These are phyloP conservation scores for Mycosarcoma maydis DNA, from an alignment of 1,284 basidiomycete genomes.

Conservation along the genomic window DNA sequence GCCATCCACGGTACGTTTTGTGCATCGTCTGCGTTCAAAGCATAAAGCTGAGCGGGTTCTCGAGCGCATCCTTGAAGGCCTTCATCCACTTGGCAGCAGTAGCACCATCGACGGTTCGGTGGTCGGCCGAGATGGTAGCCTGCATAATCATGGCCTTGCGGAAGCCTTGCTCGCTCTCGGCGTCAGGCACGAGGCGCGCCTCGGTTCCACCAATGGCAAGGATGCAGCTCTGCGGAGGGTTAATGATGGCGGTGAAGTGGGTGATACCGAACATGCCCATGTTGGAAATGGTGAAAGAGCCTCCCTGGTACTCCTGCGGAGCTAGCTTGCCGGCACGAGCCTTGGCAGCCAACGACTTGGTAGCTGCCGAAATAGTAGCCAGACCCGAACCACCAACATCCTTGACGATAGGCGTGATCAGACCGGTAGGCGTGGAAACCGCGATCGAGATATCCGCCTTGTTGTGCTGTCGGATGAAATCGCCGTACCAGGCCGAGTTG, in stretches of 20 bases:
- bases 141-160: conserved; percentile 83
- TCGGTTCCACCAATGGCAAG: conserved; percentile 92
- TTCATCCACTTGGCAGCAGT: conserved; percentile 74
- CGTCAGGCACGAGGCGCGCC: conserved; percentile 83
- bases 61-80: conserved; percentile 95
- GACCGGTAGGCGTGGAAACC: conserved; percentile 92
- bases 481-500: conserved; percentile 97
- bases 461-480: conserved; percentile 95
- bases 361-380: conserved; percentile 87
- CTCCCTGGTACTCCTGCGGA: conserved; percentile 95
- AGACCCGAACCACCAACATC: conserved; percentile 91
- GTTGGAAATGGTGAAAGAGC: conserved; percentile 98
- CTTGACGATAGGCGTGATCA: conserved; percentile 97
- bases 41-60: conserved; percentile 79
- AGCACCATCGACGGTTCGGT: conserved; percentile 73
- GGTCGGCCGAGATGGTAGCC: conserved; percentile 93
- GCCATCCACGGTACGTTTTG: not conserved
- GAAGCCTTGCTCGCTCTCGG: conserved; percentile 80
- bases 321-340: conserved; percentile 95
- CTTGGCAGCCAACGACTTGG: conserved; percentile 91
- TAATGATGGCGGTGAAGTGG: conserved; percentile 99
- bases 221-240: conserved; percentile 97
- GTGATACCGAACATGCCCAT: conserved; percentile 93
- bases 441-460: conserved; percentile 97
- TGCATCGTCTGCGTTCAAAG: conserved; percentile 27